Base-by-base conservation (phyloP, 139 green algal genomes). In the Diplosphaera chodatii region DNA sequence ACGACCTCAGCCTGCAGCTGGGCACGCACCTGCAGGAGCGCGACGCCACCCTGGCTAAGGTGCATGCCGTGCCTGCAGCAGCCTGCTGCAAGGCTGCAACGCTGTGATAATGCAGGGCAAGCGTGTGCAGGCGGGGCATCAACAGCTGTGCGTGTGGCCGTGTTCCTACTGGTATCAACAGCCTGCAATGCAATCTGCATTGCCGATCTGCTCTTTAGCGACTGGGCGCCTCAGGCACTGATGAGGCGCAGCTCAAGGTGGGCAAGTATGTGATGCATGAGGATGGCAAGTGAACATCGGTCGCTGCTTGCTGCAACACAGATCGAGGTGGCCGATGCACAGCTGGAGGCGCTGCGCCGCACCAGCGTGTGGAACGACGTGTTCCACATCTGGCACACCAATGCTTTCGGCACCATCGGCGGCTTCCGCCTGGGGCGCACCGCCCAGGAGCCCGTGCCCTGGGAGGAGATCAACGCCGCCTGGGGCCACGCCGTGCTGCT, bases 401-500 rank as follows among this genome's bases (percentile, higher is more conserved):
- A 90, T 25, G 80, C 87, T 0, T 97, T 95, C 79, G 91, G 90
- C 66, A 96, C 91, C 33, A 96, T 96, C 74, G 71, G 65, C 28
- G 91, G 92, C 29, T 94, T 96, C 80, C 83, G 94, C 10, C 81
- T 98, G 66, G 94, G 94, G 0, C 81, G 86, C 55, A 96, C 85
- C 0, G 59, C 85, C 33, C 73, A 88, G 40, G 66, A 77, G 40
- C 74, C 77, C 10, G 94, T 98, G 70, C 87, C 93, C 69, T 99
- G 94, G 94, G 91, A 97, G 33, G 94, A 99, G 75, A 96, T 98
- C 80, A 99, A 99, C 82, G 92, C 91, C 16, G 94, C 91, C 22
- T 98, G 90, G 91, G 94, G 94, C 5, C 90, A 97, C 77, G 89
- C 92, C 3, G 89, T 94, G 63, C 80, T 97, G 70, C 86, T 98